These are phyloP conservation scores for Heliosperma pusillum DNA, from an alignment of 148 eudicot genomes.

Conservation along the genomic window DNA sequence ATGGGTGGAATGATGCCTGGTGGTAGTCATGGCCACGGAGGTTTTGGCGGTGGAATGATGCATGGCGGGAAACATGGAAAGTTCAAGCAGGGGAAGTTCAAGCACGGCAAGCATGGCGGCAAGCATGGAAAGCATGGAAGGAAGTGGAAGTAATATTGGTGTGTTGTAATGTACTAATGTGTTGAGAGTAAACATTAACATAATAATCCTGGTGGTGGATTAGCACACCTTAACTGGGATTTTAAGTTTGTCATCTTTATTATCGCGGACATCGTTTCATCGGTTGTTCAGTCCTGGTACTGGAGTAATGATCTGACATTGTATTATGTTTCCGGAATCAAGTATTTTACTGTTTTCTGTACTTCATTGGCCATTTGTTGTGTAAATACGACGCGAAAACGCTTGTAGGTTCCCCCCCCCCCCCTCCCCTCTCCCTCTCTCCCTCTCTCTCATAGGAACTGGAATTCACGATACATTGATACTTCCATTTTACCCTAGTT, in stretches of 20 bases:
- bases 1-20: constrained; percentile 4
- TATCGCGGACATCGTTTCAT: constrained; percentile 6
- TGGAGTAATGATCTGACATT: not conserved
- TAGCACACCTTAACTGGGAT: constrained; percentile 18
- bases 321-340: constrained; percentile 7
- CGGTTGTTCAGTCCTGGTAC: not conserved
- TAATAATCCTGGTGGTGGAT: constrained; percentile 20
- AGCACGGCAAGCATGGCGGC: constrained; percentile 42
- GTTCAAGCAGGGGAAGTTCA: constrained; percentile 44
- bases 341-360: not conserved
- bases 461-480: no score
- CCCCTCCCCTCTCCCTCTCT: no score
- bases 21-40: constrained; percentile 23
- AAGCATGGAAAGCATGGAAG: constrained; percentile 40
- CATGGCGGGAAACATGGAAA: constrained; percentile 36
- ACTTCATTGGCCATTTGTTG: constrained; percentile 1
- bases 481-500: no score
- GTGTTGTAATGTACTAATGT: no score
- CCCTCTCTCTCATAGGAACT: no score
- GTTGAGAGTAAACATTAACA: not conserved
- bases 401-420: not conserved
- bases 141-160: constrained; percentile 59
- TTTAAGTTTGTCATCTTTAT: constrained; percentile 6
- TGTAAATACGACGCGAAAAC: not conserved
- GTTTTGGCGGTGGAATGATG: constrained; percentile 36